Evolutionary conservation across 164 flowering plant genomes (phyloP), one percentile per base, ranked within the genome.

Genomic region (Amborella trichopoda): DNA sequence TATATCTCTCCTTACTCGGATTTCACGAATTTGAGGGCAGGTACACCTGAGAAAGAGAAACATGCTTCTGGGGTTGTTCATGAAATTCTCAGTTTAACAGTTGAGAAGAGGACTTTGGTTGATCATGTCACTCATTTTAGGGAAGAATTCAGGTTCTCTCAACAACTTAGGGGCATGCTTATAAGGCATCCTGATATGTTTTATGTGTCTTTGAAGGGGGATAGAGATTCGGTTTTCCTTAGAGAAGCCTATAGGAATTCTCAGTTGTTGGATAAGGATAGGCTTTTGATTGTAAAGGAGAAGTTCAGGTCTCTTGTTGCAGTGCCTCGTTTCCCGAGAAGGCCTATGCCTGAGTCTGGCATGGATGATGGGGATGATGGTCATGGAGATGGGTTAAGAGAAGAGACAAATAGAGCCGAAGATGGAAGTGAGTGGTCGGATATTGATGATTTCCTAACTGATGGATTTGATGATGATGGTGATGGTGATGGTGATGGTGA

Each of bases 171-270:
- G 47, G 94, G 91, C 40, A 87, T 88, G 96, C 64, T 93, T 50
- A 77, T 84, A 48, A 72, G 95, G 54, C 99, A 93, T 50, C 95
- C 95, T 2, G 99, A 88, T 58, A 71, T 93, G 95, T 93, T 88
- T 36, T 93, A 93, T 61, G 84, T 93, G 34, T 84, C 95, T 0
- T 50, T 87, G 66, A 93, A 88, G 59, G 99, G 99, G 26, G 89
- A 78, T 8, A 74, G 99, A 53, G 95, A 87, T 63, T 84, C 95
- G 0, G 94, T 93, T 27, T 93, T 93, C 52, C 74, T 93, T 1
- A 70, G 94, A 26, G 99, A 93, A 50, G 95, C 94, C 2, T 93
- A 87, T 51, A 76, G 65, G 21, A 72, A 76, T 64, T 83, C 99
- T 34, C 82, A 83, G 2, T 58, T 91, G 67, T 55, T 76, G 10